Percentiles rank a stretch among this genome's conserved stretches.
Conservation (phyloP, 345 rosid genomes). For the Erysimum cheiranthoides region DNA sequence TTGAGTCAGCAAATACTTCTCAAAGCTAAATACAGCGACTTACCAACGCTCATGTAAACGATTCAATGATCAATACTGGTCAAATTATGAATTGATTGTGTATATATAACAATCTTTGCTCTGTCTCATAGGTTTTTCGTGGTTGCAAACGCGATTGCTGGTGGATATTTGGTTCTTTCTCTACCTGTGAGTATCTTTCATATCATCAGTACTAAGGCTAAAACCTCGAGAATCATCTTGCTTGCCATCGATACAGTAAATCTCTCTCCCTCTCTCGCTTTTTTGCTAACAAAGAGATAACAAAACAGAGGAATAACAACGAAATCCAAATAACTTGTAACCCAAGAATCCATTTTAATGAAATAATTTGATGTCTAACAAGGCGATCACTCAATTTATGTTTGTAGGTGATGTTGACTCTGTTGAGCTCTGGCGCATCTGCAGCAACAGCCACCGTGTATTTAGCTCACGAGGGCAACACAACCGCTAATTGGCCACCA, state of each 20-base stretch:
- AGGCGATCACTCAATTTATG: neutral
- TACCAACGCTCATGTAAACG: slow-evolving; percentile 44
- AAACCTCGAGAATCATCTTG: slow-evolving; percentile 53
- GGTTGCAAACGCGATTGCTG: slow-evolving; percentile 61
- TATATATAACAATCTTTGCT: slow-evolving; percentile 12
- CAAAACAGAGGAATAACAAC: neutral
- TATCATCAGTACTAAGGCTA: slow-evolving; percentile 48
- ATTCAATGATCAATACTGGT: neutral
- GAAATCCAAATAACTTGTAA: neutral
- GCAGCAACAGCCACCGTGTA: slow-evolving; percentile 48
- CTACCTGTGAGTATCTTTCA: slow-evolving; percentile 64
- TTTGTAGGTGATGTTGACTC: slow-evolving; percentile 42
- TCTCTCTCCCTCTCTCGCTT: too few species aligned
- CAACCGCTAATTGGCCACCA: slow-evolving; percentile 58
- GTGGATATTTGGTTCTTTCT: slow-evolving; percentile 73
- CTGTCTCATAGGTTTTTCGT: slow-evolving; percentile 71
- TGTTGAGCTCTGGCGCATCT: slow-evolving; percentile 46
- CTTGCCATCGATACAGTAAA: slow-evolving; percentile 64
- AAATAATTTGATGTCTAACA: neutral
- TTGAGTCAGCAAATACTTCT: slow-evolving; percentile 41
- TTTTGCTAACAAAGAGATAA: too few species aligned
- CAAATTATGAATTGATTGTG: neutral
- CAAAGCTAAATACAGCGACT: slow-evolving; percentile 44
- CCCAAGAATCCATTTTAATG: neutral
- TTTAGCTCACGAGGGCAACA: slow-evolving; percentile 46